Base-by-base conservation (phyloP, 108 stramenopile species). In the Nitzschia putrida region DNA sequence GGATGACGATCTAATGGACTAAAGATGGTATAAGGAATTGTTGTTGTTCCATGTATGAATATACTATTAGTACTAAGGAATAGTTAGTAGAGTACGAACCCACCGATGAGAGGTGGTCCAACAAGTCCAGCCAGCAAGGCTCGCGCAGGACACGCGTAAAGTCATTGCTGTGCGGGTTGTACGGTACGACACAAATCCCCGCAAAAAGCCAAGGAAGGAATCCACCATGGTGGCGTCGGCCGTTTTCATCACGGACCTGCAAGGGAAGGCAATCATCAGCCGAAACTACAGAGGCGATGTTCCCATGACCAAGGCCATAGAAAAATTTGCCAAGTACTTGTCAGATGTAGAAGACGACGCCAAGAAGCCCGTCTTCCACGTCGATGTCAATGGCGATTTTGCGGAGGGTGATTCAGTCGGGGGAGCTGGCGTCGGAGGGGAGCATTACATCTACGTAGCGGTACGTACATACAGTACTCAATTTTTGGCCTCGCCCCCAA, bases 271-370 rank as follows among this genome's bases (percentile, higher is more conserved):
- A 41, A 95, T 99, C 55, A 98, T 98, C 76, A 89, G 93, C 64
- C 91, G 99, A 16, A 97, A 99, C 74, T 99, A 98, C 78, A 83
- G 99, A 9, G 99, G 99, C 6, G 99, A 99, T 71, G 89, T 99
- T 39, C 94, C 97, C 13, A 73, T 97, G 56, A 80, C 87, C 14
- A 82, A 87, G 47, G 87, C 87, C 11, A 83, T 89, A 57, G 90
- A 91, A 54, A 78, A 79, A 20, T 95, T 95, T 73, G 83, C 85
- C 7, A 83, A 73, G 23, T 95, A 95, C 57, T 73, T 95, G 29
- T 37, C 73, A 13, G 89, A 95, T 47, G 86, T 86, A 11, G 89
- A 90, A 20, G 93, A 95, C 9, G 90, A 93, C 42, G 77, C 76
- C 50, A 90, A 89, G 68, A 90, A 90, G 65, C 90, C 93, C 0